Evolutionary conservation across 345 rosid genomes (phyloP).

Genomic region (Moringa oleifera): DNA sequence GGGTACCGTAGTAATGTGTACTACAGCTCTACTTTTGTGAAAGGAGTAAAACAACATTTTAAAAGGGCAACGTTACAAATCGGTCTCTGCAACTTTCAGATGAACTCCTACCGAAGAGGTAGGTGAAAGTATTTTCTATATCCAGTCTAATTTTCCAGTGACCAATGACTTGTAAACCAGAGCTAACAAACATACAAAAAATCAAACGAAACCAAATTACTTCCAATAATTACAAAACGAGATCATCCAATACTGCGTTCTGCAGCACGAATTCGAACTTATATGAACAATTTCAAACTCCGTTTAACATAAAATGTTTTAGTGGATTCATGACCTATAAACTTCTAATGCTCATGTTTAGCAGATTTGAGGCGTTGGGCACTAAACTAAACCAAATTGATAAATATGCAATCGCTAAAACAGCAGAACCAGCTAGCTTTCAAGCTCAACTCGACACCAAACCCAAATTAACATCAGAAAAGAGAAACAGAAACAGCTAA

Average conservation of each 20-base stretch:
- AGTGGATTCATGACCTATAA: neutral
- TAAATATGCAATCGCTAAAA: conserved; percentile 9
- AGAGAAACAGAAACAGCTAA: conserved; percentile 3
- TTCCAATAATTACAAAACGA: neutral
- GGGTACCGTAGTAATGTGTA: neutral
- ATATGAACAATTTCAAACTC: too few species aligned
- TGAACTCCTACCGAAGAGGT: neutral
- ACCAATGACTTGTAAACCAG: neutral
- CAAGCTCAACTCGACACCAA: conserved; percentile 10
- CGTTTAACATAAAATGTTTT: too few species aligned
- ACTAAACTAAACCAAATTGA: neutral
- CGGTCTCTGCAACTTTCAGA: too few species aligned
- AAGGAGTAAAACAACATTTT: too few species aligned
- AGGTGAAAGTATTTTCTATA: neutral
- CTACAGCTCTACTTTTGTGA: neutral
- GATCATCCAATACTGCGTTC: neutral
- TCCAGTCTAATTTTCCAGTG: neutral
- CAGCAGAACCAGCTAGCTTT: conserved; percentile 8
- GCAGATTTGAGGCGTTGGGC: neutral
- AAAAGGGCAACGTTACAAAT: too few species aligned
- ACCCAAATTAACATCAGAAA: conserved; percentile 17
- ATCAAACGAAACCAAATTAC: neutral
- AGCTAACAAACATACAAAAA: neutral
- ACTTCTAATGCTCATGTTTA: neutral
- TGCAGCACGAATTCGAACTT: neutral